Evolutionary conservation across 345 rosid species (phyloP), one percentile per base, ranked within the genome.

Genomic region (Eucalyptus sp.): DNA sequence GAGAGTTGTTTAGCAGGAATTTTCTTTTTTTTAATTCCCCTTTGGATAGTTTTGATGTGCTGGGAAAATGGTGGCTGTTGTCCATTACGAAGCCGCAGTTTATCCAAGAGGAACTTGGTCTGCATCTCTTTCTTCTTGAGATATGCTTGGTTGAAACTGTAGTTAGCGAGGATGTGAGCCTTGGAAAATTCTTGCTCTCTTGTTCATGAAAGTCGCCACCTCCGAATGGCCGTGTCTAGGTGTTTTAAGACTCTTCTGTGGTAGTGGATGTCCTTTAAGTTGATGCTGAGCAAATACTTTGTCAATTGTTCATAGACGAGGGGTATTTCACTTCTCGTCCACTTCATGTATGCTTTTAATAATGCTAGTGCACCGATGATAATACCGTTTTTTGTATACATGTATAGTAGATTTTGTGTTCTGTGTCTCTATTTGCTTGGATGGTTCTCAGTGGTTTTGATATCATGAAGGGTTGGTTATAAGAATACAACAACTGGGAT

Each of bases 11-110:
- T 10, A 11, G 13, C 48, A 1, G 48, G 84, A 41, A 3, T 5
- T 9, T 37, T 20, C 22, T 56, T 16, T 17, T 8, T 37, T 66
- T 64, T n/a, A 3, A 5, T 50, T 50, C 17, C 18, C 20, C 0
- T 51, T 51, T 7, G 29, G 48, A 22, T 41, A 1, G 3, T 2
- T 76, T 22, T 11, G 48, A 18, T 20, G 83, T 76, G 48, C 48
- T 37, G 84, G 27, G 0, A 76, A 20, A 11, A 0, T 37, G 83
- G 2, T 37, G 83, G 43, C 15, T 0, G 83, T 8, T 0, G 14
- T 76, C 8, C 3, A 41, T 33, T 20, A 2, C 1, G 1, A 37
- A 20, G 48, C 27, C 3, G 1, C 83, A 18, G 6, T 37, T 37
- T 76, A 2, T 37, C 83, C 83, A 10, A 12, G 48, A 3, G 43